These are phyloP conservation scores for Bertia moriformis DNA, from an alignment of 2,329 filamentous ascomycete genomes.

Conservation along the genomic window DNA sequence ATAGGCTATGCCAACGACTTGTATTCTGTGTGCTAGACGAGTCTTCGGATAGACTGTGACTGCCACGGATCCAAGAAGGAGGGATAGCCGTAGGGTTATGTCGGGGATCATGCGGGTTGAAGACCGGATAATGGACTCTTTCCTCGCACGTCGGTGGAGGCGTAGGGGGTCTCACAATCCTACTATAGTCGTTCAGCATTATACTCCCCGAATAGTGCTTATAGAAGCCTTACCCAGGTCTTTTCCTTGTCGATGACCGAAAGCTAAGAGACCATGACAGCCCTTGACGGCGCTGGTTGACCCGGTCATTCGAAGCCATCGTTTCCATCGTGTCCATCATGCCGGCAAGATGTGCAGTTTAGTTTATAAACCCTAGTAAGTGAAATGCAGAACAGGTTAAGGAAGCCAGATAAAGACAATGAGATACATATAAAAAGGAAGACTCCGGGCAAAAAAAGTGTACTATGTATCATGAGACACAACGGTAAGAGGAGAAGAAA, in stretches of 20 bases:
- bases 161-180: slow-evolving; percentile 5
- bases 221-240: background rate
- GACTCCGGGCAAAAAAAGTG: too few species aligned
- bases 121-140: slow-evolving; percentile 17
- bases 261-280: background rate
- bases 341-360: too few species aligned
- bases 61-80: slow-evolving; percentile 4
- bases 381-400: too few species aligned
- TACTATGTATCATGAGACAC: too few species aligned
- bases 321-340: too few species aligned
- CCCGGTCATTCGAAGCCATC: background rate
- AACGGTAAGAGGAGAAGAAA: too few species aligned
- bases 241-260: background rate
- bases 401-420: too few species aligned
- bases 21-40: background rate
- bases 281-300: background rate
- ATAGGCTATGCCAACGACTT: background rate
- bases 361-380: too few species aligned
- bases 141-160: slow-evolving; percentile 13
- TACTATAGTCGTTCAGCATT: slow-evolving; percentile 2
- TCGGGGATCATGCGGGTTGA: slow-evolving; percentile 16
- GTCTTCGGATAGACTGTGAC: slow-evolving; percentile 2
- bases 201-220: background rate
- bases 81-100: slow-evolving; percentile 13
- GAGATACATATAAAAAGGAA: too few species aligned